These are phyloP conservation scores for Talaromyces sp. DNA, from an alignment of 2,329 filamentous ascomycete genomes.

Conservation along the genomic window DNA sequence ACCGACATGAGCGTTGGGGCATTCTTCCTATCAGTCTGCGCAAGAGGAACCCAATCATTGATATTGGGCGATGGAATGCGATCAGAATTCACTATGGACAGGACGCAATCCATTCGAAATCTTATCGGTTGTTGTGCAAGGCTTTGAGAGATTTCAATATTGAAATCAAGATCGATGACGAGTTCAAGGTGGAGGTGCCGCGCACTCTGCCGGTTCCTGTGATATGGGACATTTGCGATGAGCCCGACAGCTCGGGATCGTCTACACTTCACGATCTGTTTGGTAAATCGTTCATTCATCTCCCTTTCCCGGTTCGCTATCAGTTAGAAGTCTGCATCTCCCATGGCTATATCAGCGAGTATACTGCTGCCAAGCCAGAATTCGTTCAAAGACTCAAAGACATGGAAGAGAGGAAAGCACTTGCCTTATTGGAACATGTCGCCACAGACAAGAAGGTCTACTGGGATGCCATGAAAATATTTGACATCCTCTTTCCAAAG, in stretches of 20 bases:
- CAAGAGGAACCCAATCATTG: conserved; percentile 54
- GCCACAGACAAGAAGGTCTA: conserved; percentile 62
- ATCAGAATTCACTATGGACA: conserved; percentile 54
- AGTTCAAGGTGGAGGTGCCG: conserved; percentile 59
- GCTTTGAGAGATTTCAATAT: conserved; percentile 74
- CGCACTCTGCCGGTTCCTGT: conserved; percentile 14
- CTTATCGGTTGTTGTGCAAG: conserved; percentile 48
- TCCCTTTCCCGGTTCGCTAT: conserved; percentile 75
- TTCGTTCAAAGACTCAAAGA: conserved; percentile 65
- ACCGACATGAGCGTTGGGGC: conserved; percentile 34
- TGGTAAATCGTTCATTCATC: conserved; percentile 38
- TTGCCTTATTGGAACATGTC: conserved; percentile 70
- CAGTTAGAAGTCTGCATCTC: conserved; percentile 94
- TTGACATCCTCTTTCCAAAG: conserved; percentile 52
- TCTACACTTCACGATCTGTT: conserved; percentile 39
- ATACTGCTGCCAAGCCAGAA: conserved; percentile 60
- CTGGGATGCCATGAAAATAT: conserved; percentile 70
- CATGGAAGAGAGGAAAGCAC: conserved; percentile 56
- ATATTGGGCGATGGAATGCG: conserved; percentile 65
- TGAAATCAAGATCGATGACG: conserved; percentile 34
- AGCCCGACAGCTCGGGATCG: conserved; percentile 27
- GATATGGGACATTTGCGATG: conserved; percentile 45
- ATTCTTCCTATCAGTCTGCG: conserved; percentile 47
- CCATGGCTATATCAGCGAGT: conserved; percentile 71
- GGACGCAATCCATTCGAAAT: conserved; percentile 27